Evolutionary conservation across 371 early-diverging fungal genomes (phyloP).

Genomic region (Choanephora cucurbitarum): DNA sequence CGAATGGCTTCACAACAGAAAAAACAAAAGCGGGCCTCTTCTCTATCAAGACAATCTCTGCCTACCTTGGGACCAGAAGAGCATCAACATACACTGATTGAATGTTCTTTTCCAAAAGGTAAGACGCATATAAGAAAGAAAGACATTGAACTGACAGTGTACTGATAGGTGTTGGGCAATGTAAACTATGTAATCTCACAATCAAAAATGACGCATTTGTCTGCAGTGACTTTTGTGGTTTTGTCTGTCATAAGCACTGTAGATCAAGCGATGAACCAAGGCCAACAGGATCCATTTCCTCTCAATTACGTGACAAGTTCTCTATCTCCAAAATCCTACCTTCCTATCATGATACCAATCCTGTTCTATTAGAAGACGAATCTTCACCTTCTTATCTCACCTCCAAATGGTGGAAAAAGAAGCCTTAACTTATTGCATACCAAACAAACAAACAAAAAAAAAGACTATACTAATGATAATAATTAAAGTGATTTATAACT

Average conservation of each 20-base stretch:
- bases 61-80: neutral
- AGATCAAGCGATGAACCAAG: slow-evolving; percentile 24
- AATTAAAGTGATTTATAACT: slow-evolving; percentile 16
- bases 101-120: slow-evolving; percentile 52
- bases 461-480: neutral
- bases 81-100: slow-evolving; percentile 39
- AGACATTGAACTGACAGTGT: neutral
- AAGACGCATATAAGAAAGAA: neutral
- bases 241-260: slow-evolving; percentile 49
- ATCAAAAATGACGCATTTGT: slow-evolving; percentile 44
- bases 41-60: slow-evolving; percentile 9
- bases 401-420: slow-evolving; percentile 17
- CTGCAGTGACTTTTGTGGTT: slow-evolving; percentile 44
- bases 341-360: slow-evolving; percentile 9
- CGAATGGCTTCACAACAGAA: neutral
- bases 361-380: slow-evolving; percentile 4
- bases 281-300: slow-evolving; percentile 36
- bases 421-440: neutral
- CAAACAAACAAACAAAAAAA: neutral
- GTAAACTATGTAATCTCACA: slow-evolving; percentile 39
- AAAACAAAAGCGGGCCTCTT: neutral
- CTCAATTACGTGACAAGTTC: slow-evolving; percentile 35
- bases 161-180: slow-evolving; percentile 30
- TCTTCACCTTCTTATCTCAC: neutral
- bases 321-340: slow-evolving; percentile 32